Evolutionary conservation across 495 filamentous ascomycete species (phyloP).

Genomic region (Cairneyella variabilis): DNA sequence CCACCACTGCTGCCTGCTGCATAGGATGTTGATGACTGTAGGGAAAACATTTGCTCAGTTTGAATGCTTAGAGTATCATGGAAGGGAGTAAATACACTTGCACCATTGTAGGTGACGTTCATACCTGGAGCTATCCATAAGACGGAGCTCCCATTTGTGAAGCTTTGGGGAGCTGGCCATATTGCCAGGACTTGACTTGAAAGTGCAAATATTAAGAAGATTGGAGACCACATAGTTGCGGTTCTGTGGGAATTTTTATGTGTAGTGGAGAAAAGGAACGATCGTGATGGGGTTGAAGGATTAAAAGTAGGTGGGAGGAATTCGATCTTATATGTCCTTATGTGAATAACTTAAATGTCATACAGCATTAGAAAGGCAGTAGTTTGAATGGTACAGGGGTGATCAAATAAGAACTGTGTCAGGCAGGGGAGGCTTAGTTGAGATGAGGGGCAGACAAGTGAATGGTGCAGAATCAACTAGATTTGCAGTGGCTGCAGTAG

Average conservation of each 20-base stretch:
- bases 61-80: conserved; percentile 25
- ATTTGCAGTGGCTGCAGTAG: too few relatives aligned
- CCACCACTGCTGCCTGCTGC: conserved; percentile 22
- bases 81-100: conserved; percentile 40
- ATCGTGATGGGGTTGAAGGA: not conserved
- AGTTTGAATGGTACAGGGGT: too few relatives aligned
- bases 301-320: not conserved
- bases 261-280: not conserved
- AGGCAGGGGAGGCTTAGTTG: too few relatives aligned
- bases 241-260: not conserved
- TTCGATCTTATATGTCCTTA: too few relatives aligned
- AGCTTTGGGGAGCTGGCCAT: conserved; percentile 55
- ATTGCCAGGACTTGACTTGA: conserved; percentile 35
- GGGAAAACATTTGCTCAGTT: conserved; percentile 38
- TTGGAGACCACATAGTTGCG: conserved; percentile 14
- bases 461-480: too few relatives aligned
- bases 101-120: conserved; percentile 52
- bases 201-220: conserved; percentile 9
- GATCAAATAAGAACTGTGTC: too few relatives aligned
- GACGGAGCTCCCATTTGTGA: conserved; percentile 46
- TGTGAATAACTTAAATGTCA: not conserved
- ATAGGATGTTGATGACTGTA: conserved; percentile 31
- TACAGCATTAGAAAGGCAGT: not conserved
- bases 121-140: conserved; percentile 53
- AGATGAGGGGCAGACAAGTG: too few relatives aligned